These are phyloP conservation scores for Metschnikowia chrysomelidarum DNA, from an alignment of 805 yeast genomes.

Conservation along the genomic window DNA sequence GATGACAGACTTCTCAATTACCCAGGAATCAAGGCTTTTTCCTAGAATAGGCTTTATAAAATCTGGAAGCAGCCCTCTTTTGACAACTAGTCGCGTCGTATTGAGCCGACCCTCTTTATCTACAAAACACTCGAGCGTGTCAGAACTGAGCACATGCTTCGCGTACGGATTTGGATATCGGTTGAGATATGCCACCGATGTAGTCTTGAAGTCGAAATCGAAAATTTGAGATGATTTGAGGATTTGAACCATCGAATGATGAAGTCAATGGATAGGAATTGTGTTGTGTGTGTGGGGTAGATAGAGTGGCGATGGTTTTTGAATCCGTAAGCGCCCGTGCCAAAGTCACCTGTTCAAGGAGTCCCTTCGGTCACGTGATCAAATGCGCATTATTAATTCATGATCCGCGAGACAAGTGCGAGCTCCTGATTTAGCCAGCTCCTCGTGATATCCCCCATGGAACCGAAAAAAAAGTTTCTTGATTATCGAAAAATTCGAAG, in stretches of 20 bases:
- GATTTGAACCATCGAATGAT: constrained; percentile 57
- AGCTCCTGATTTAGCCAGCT: no score
- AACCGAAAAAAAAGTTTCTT: no score
- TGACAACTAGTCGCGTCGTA: constrained; percentile 71
- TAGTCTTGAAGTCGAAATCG: constrained; percentile 66
- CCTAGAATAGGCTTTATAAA: constrained; percentile 80
- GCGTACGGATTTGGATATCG: constrained; percentile 74
- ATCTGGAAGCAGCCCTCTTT: constrained; percentile 75
- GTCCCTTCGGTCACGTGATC: no score
- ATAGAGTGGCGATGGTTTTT: no score
- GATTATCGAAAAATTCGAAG: no score
- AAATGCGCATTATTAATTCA: no score
- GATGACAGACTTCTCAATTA: constrained; percentile 73
- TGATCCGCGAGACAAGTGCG: no score
- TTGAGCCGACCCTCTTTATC: constrained; percentile 63
- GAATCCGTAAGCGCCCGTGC: no score
- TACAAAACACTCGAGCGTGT: constrained; percentile 62
- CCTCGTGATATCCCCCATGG: no score
- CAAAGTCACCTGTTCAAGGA: no score
- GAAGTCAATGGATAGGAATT: no score
- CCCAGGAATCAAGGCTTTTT: constrained; percentile 63
- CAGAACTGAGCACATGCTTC: constrained; percentile 78
- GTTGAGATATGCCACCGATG: constrained; percentile 69
- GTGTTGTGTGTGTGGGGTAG: no score
- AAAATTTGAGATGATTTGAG: constrained; percentile 56